These are phyloP conservation scores for Microstegium vimineum DNA, from an alignment of 176 grass and related monocot species.

Conservation along the genomic window DNA sequence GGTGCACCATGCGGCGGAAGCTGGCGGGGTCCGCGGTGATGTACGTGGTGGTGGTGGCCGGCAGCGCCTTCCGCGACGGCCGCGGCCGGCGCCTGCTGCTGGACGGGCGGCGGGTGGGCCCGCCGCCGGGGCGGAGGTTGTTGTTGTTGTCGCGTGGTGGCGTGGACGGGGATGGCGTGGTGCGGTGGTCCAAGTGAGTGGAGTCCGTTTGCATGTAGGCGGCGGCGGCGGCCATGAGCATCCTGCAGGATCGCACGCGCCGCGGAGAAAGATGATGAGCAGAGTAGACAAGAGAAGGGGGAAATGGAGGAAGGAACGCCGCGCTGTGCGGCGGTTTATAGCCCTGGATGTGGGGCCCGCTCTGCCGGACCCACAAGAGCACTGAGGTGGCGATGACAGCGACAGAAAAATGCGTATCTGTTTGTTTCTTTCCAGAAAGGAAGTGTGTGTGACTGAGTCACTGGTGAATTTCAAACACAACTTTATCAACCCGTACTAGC, in stretches of 20 bases:
- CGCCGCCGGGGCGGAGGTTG: not conserved
- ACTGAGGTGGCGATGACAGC: too few relatives aligned
- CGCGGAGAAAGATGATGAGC: not conserved
- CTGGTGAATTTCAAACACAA: too few relatives aligned
- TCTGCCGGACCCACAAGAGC: too few relatives aligned
- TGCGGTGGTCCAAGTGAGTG: not conserved
- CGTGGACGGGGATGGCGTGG: not conserved
- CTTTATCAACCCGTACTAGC: too few relatives aligned
- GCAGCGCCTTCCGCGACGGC: conserved; percentile 29
- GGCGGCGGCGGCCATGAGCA: conserved; percentile 13
- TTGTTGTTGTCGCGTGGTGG: too few relatives aligned
- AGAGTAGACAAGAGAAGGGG: too few relatives aligned
- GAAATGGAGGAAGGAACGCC: too few relatives aligned
- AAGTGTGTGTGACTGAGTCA: too few relatives aligned
- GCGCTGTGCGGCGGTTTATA: too few relatives aligned
- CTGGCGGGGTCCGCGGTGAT: conserved; percentile 37
- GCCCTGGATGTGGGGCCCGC: too few relatives aligned
- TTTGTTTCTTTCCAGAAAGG: too few relatives aligned
- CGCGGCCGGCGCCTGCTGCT: conserved; percentile 30
- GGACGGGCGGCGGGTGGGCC: not conserved
- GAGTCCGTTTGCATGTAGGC: conserved; percentile 7
- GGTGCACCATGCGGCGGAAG: conserved; percentile 50
- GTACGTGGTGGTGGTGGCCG: conserved; percentile 38
- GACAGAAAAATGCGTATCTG: too few relatives aligned
- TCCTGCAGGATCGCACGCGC: not conserved